A percentile compares a stretch with the other conserved stretches of the same genome.
phyloP scores from a whole-genome alignment of 2,329 filamentous ascomycete genomes.

The Venturia carpophila region DNA sequence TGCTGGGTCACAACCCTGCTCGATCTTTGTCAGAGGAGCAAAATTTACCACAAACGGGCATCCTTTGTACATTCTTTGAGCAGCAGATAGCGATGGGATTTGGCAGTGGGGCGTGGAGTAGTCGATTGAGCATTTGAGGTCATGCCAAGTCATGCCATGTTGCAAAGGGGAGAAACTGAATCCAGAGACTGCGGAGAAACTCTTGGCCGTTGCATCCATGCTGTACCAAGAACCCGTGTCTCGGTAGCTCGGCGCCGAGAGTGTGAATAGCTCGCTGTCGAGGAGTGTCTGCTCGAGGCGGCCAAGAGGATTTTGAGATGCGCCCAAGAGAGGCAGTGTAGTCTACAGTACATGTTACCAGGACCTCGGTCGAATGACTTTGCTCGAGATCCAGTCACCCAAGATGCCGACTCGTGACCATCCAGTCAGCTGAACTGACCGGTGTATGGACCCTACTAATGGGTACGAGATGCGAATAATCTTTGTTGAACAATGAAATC shows the following conservation, averaged over 20 bases:
- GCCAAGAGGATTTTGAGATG: neutral
- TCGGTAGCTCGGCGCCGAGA: neutral
- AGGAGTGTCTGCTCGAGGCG: neutral
- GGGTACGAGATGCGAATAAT: neutral
- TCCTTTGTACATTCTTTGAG: neutral
- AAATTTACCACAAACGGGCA: neutral
- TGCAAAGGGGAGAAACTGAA: neutral
- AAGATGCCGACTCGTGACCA: neutral
- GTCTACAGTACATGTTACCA: neutral
- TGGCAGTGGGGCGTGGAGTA: neutral
- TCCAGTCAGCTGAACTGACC: neutral
- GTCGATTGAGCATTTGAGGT: neutral
- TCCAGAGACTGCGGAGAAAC: neutral
- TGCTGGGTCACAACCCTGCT: neutral
- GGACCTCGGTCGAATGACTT: too few relatives aligned
- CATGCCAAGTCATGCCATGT: neutral
- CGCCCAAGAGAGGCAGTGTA: neutral
- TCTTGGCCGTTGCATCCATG: neutral
- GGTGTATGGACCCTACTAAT: neutral
- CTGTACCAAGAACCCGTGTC: neutral
- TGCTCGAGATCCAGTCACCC: too few relatives aligned
- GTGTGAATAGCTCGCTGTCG: neutral
- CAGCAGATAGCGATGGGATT: neutral
- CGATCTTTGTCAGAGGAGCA: neutral
- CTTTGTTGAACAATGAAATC: neutral